Conservation (phyloP, 768 basidiomycete genomes). For the Suillus americanus region DNA sequence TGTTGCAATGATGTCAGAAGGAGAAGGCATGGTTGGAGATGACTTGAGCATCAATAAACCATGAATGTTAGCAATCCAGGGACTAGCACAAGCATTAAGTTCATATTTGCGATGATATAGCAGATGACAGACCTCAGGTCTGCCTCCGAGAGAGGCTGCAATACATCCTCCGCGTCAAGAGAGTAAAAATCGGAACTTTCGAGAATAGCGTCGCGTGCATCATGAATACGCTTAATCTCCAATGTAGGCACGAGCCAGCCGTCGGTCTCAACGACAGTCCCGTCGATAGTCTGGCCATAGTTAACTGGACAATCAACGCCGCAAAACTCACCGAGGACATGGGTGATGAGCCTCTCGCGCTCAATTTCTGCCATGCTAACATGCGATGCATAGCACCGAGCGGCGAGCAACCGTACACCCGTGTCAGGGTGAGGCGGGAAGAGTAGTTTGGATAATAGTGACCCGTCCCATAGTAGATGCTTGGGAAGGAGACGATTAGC, state of each 20-base stretch:
- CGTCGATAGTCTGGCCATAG: slow-evolving; percentile 51
- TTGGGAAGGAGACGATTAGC: slow-evolving; percentile 69
- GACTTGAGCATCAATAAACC: slow-evolving; percentile 65
- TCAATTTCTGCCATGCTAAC: slow-evolving; percentile 78
- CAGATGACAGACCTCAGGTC: slow-evolving; percentile 54
- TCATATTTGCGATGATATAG: neutral
- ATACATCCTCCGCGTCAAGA: slow-evolving; percentile 33
- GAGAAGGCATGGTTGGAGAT: slow-evolving; percentile 23
- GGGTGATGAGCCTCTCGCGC: slow-evolving; percentile 61
- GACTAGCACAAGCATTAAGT: slow-evolving; percentile 37
- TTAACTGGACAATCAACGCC: slow-evolving; percentile 63
- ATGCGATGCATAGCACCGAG: slow-evolving; percentile 76
- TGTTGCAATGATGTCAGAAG: slow-evolving; percentile 58
- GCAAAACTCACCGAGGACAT: slow-evolving; percentile 58
- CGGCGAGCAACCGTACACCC: slow-evolving; percentile 67
- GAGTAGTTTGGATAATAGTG: slow-evolving; percentile 43
- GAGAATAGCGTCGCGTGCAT: slow-evolving; percentile 48
- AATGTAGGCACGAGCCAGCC: slow-evolving; percentile 81
- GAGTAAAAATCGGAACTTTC: slow-evolving; percentile 47
- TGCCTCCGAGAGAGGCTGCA: slow-evolving; percentile 37
- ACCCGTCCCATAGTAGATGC: slow-evolving; percentile 58
- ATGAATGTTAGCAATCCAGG: slow-evolving; percentile 58
- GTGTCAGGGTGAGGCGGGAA: slow-evolving; percentile 56
- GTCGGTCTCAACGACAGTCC: slow-evolving; percentile 50
- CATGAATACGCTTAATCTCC: slow-evolving; percentile 61